phyloP scores from a whole-genome alignment of 1,284 basidiomycete genomes.

The Ceratobasidium sp. region DNA sequence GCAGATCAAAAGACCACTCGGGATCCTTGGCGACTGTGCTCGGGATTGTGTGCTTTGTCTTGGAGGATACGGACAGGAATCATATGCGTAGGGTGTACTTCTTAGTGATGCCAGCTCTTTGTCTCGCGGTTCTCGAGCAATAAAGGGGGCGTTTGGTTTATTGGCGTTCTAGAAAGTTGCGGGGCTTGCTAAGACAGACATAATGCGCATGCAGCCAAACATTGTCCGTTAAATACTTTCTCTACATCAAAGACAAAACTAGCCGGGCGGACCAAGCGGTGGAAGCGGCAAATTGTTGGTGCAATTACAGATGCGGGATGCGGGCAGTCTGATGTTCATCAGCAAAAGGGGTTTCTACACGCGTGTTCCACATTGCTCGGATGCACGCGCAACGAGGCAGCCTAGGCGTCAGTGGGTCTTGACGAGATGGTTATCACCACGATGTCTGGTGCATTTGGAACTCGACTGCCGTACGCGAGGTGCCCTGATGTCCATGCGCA shows the following conservation, averaged over 20 bases:
- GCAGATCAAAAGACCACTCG: background rate
- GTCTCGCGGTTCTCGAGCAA: too few relatives aligned
- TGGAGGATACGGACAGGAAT: background rate
- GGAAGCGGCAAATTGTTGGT: background rate
- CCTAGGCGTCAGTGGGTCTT: constrained; percentile 2
- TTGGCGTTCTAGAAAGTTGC: constrained; percentile 6
- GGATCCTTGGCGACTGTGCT: constrained; percentile 3
- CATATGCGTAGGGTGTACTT: background rate
- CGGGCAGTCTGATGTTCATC: too few relatives aligned
- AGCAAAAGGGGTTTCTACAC: too few relatives aligned
- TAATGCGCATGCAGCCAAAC: background rate
- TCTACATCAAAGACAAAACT: background rate
- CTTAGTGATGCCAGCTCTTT: background rate
- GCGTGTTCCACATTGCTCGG: background rate
- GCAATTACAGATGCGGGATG: background rate
- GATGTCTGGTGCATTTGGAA: background rate
- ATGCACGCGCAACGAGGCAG: background rate
- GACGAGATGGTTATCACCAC: background rate
- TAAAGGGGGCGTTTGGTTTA: constrained; percentile 14
- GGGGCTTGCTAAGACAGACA: background rate
- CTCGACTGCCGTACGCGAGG: background rate
- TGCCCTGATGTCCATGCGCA: background rate
- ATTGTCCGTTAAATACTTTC: background rate
- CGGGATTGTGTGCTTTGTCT: constrained; percentile 20
- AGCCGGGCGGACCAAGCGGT: background rate